Evolutionary conservation across 177 flowering plant genomes (phyloP), one percentile per base, ranked within the genome.

Genomic region (Tripterygium wilfordii): DNA sequence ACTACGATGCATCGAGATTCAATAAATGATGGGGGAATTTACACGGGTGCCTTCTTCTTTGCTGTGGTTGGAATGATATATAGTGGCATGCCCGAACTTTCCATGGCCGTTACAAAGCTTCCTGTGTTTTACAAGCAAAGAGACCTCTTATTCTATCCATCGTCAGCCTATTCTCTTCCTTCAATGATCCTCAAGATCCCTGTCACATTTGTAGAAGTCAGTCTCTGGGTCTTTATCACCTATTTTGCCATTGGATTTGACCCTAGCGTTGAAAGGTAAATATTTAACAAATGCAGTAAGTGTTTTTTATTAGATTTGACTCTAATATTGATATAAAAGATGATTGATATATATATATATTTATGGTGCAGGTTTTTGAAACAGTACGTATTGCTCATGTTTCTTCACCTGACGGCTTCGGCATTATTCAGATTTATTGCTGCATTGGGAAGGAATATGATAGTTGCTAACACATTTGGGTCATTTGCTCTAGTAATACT

Each of bases 281-380:
- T 6, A 30, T n/a, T n/a, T n/a, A n/a, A n/a, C n/a, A 30, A 12
- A 12, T 30, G 33, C 12, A 30, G 8, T 6, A 30, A 30, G 12
- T 12, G 8, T 30, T 7, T 30, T 30, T 30, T 30, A 12, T 30
- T 12, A 30, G 8, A 12, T 6, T 7, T 30, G 8, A 12, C 33
- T 30, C 8, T 7, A 30, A 30, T 7, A 6, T 7, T 6, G 8
- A 6, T 30, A 12, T 12, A 30, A 12, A 30, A 30, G 8, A 12
- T 30, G 33, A 30, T 30, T 30, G 12, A 30, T 12, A 30, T 7
- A 30, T 30, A 12, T 30, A 6, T 30, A 12, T 29, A 18, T 40
- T 40, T 70, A 2, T 29, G n/a, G n/a, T 50, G 59, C 82, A 85
- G 89, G 58, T 50, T 85, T 30, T 72, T 82, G 27, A 78, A 54